Evolutionary conservation across 1,139 yeast species (phyloP).

Genomic region (Hansenula anomala): DNA sequence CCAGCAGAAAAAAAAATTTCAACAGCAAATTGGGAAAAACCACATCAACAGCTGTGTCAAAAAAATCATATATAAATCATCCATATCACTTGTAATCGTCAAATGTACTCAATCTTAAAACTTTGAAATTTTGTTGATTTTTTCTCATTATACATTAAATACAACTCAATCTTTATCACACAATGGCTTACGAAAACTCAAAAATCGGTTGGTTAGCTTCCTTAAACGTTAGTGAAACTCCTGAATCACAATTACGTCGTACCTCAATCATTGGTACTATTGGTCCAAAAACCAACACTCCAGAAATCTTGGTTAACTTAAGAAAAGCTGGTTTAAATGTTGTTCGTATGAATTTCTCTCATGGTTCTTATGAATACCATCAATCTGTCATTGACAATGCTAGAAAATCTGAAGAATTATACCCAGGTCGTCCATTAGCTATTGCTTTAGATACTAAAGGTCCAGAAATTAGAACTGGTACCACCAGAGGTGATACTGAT

Average conservation of each 20-base stretch:
- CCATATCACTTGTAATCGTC: no score
- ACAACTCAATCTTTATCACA: not conserved
- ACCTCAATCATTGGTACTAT: constrained; percentile 97
- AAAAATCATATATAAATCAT: no score
- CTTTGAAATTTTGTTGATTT: no score
- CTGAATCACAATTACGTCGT: constrained; percentile 85
- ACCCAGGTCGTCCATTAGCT: constrained; percentile 94
- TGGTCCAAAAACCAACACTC: constrained; percentile 94
- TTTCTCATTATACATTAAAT: no score
- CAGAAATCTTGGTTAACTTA: constrained; percentile 77
- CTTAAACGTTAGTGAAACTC: constrained; percentile 72
- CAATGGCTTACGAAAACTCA: constrained; percentile 11
- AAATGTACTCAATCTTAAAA: no score
- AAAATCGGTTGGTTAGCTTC: constrained; percentile 66
- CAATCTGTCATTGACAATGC: constrained; percentile 95
- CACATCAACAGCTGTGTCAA: not conserved
- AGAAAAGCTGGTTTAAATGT: constrained; percentile 97
- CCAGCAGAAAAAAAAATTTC: not conserved
- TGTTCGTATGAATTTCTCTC: constrained; percentile 98
- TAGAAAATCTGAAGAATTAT: constrained; percentile 85
- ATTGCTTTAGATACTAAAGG: constrained; percentile 99
- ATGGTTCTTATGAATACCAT: constrained; percentile 96
- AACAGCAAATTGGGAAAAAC: not conserved
- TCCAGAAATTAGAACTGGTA: constrained; percentile 99
- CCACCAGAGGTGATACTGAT: constrained; percentile 74